Base-by-base conservation (phyloP, 2,329 filamentous ascomycete species). In the Penicillium sumatraense region DNA sequence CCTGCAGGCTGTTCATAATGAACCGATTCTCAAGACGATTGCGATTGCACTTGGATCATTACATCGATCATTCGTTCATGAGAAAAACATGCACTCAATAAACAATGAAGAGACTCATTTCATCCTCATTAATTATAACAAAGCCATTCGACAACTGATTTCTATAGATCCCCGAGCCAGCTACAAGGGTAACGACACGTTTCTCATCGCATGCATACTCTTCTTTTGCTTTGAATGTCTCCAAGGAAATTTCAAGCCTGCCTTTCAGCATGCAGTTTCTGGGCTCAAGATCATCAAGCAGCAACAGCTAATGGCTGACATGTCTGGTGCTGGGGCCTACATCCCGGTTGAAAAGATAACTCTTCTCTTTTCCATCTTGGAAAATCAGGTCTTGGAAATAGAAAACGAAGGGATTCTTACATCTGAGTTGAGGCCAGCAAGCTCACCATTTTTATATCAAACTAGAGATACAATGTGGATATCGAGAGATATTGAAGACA, bases 141-240 rank as follows among this genome's bases (percentile, higher is more conserved):
- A 75, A 54, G 78, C 81, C 2, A 78, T 83, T 36, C 67, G 69
- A 1, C 71, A 73, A 23, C 60, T 82, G 13, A 56, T 68, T 2
- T 56, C 55, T 8, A 60, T 76, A 33, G 74, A 77, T 21, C 74
- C 74, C 55, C 62, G 70, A 2, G 56, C 63, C 42, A 60, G 69
- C 14, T 59, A 72, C 13, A 56, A 65, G 63, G 72, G 57, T 14
- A 67, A 70, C 20, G 66, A 69, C 36, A 66, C 70, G 3, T 69
- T 75, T 1, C 61, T 83, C 14, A 68, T 82, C 3, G 78, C 78
- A 5, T 83, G 80, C 57, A 65, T 82, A 1, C 68, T 84, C 20
- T 82, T 84, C 57, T 79, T 81, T 21, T 82, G 81, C 60, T 78
- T 84, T 46, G 83, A 84, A 65, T 81, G 82, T 60, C 72, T 85